Evolutionary conservation across 108 stramenopile species (phyloP).

Genomic region (Mayamaea pseudoterrestris): DNA sequence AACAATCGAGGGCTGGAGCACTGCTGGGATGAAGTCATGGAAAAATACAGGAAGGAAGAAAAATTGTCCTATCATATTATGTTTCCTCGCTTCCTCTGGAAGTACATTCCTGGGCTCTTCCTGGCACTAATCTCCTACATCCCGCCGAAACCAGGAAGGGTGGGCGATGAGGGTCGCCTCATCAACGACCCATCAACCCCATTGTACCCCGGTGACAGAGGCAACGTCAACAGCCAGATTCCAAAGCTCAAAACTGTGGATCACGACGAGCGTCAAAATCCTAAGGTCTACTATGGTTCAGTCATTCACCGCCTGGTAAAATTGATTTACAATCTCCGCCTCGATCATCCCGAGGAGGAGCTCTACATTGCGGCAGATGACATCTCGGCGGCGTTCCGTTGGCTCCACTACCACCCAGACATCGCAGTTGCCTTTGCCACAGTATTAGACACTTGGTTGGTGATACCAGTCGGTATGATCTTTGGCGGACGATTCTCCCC

Average conservation of each 20-base stretch:
- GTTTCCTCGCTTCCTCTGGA: no score
- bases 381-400: neutral
- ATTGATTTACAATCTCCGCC: neutral
- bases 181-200: neutral
- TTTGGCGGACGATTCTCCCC: neutral
- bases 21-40: no score
- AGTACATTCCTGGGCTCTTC: no score
- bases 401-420: no score
- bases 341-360: neutral
- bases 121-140: neutral
- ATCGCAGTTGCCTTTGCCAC: neutral
- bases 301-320: neutral
- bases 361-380: neutral
- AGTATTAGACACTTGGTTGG: neutral
- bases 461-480: neutral
- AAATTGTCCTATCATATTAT: neutral
- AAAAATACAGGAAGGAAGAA: neutral
- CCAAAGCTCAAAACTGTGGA: neutral
- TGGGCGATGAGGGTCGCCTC: no score
- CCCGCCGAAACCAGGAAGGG: neutral
- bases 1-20: no score
- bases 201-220: neutral
- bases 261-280: neutral
- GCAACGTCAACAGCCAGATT: neutral
- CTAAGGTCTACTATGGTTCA: neutral